phyloP scores from a whole-genome alignment of 768 basidiomycete species.

The Calvatia gigantea region DNA sequence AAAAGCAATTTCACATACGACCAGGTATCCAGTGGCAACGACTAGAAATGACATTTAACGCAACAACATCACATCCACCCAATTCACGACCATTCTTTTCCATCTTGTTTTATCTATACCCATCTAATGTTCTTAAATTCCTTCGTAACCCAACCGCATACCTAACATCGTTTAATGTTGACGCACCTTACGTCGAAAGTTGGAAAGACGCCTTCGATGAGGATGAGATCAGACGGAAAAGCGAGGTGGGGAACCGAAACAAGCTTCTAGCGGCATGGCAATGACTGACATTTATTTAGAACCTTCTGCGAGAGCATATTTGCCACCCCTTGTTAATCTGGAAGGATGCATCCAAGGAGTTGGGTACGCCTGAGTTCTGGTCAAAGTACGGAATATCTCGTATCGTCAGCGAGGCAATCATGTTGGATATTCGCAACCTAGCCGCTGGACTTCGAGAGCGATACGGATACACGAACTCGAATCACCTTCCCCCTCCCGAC shows the following conservation, averaged over 20 bases:
- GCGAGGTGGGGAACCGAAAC: conserved; percentile 50
- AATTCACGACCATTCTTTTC: conserved; percentile 69
- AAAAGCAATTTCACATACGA: conserved; percentile 39
- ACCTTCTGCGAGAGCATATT: conserved; percentile 64
- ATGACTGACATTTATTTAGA: conserved; percentile 35
- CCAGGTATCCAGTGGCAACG: conserved; percentile 65
- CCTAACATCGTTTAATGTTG: conserved; percentile 44
- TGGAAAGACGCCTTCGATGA: conserved; percentile 74
- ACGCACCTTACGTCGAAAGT: conserved; percentile 59
- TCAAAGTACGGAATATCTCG: conserved; percentile 54
- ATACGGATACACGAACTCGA: conserved; percentile 16
- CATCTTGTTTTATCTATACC: conserved; percentile 85
- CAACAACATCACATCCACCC: conserved; percentile 50
- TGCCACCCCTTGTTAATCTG: conserved; percentile 74
- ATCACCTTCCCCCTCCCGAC: neutral
- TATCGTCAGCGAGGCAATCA: conserved; percentile 64
- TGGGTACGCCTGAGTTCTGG: conserved; percentile 67
- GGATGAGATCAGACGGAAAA: conserved; percentile 64
- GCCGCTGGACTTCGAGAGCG: conserved; percentile 44
- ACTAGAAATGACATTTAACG: conserved; percentile 57
- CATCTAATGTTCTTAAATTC: conserved; percentile 83
- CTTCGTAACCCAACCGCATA: conserved; percentile 66
- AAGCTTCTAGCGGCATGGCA: neutral
- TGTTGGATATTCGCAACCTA: conserved; percentile 62
- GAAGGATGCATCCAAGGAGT: conserved; percentile 60